Conservation (phyloP, 108 stramenopile genomes). For the Cylindrotheca closterium region DNA sequence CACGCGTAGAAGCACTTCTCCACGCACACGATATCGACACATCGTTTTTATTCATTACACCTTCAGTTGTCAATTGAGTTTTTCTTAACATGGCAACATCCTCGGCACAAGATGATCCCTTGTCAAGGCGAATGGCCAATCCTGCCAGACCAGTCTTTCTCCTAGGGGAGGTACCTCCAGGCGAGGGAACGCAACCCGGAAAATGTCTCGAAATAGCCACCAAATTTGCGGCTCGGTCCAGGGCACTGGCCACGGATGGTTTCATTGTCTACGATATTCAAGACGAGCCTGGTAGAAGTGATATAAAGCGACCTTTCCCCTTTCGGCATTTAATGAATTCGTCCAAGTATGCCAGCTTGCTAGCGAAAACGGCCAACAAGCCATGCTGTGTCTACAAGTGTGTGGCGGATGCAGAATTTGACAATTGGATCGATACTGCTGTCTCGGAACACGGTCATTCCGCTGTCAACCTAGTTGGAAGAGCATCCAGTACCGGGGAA, state of each 20-base stretch:
- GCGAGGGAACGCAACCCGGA: slow-evolving; percentile 29
- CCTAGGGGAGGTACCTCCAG: slow-evolving; percentile 39
- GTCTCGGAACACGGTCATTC: slow-evolving; percentile 30
- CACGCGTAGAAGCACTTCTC: no score
- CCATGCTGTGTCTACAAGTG: slow-evolving; percentile 59
- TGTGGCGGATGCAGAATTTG: slow-evolving; percentile 46
- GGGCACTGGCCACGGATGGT: slow-evolving; percentile 54
- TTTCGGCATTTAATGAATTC: slow-evolving; percentile 57
- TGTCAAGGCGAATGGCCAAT: slow-evolving; percentile 27
- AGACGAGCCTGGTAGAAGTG: slow-evolving; percentile 54
- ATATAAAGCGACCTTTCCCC: slow-evolving; percentile 47
- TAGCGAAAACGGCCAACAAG: slow-evolving; percentile 33
- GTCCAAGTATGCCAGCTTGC: slow-evolving; percentile 35
- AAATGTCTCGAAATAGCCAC: slow-evolving; percentile 31
- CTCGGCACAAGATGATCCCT: neutral
- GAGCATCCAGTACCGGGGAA: slow-evolving; percentile 27
- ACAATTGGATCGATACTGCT: slow-evolving; percentile 43
- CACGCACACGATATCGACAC: no score
- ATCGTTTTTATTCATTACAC: no score
- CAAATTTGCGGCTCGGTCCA: slow-evolving; percentile 44
- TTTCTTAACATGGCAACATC: no score
- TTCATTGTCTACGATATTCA: slow-evolving; percentile 74
- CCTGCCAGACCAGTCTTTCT: slow-evolving; percentile 40
- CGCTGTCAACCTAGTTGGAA: slow-evolving; percentile 53
- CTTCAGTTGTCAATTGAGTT: no score